Base-by-base conservation (phyloP, 2,329 filamentous ascomycete species). In the Cladorrhinum sp. region DNA sequence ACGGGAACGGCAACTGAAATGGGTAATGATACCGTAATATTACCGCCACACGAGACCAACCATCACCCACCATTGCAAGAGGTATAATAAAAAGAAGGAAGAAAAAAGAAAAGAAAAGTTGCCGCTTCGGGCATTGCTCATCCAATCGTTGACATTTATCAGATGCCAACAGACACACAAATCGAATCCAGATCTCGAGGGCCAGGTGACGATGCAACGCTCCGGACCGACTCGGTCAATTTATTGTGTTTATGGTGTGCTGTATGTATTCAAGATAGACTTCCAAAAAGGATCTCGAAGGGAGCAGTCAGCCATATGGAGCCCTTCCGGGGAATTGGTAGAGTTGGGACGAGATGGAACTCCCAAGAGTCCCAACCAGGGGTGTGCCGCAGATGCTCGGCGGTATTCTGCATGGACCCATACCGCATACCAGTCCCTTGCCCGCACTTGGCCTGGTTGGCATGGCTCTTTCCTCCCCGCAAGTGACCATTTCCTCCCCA, bases 141-240 rank as follows among this genome's bases (percentile, higher is more conserved):
- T 30, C 26, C 26, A 30, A 30, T 30, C 26, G 10, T 30, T 30
- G 26, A 30, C 26, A 10, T 10, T 5, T 30, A 62, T 62, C 57
- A 33, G 16, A 52, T 28, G 56, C 46, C 14, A 59, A 36, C 46
- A 21, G 59, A 55, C 54, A 26, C 51, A 36, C 51, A 21, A 60
- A 55, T 57, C 36, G 56, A 62, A 57, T 36, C 53, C 21, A 46
- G 52, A 61, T 54, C 52, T 30, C 28, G 51, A 52, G 30, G 39
- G 36, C 30, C 21, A 30, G 52, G 24, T 42, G 30, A 52, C 52
- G 58, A 66, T 67, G 65, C 62, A 64, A 63, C 60, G 46, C 36
- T 33, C 62, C 66, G 66, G 67, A 60, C 67, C 67, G 67, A 69
- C 62, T 69, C 67, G 67, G 66, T 60, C 65, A 69, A 67, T 67